Evolutionary conservation across 371 early-diverging fungal genomes (phyloP).

Genomic region (Apophysomyces sp.): DNA sequence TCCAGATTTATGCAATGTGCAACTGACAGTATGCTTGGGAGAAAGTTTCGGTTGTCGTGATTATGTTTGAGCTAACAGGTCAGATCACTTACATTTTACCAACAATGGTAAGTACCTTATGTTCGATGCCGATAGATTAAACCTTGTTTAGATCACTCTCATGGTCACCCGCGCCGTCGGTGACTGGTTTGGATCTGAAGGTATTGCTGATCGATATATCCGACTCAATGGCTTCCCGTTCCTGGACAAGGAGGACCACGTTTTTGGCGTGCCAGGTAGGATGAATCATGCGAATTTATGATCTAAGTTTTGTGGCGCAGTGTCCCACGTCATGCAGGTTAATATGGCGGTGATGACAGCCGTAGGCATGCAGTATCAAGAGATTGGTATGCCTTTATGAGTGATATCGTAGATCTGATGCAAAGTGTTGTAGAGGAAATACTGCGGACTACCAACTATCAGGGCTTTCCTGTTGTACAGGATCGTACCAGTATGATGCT

Average conservation of each 20-base stretch:
- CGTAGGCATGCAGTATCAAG: conserved; percentile 41
- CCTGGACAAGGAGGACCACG: conserved; percentile 79
- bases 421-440: conserved; percentile 36
- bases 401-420: neutral
- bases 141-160: conserved; percentile 64
- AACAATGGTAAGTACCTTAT: conserved; percentile 69
- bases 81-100: conserved; percentile 90
- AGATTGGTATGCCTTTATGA: conserved; percentile 29
- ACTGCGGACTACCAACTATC: conserved; percentile 51
- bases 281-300: neutral
- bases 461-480: conserved; percentile 89
- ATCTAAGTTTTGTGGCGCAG: conserved; percentile 13
- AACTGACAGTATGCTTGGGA: neutral
- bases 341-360: conserved; percentile 60
- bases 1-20: neutral
- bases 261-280: conserved; percentile 56
- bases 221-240: conserved; percentile 86
- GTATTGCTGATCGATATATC: conserved; percentile 88
- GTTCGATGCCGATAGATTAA: neutral
- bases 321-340: conserved; percentile 65
- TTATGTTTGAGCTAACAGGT: conserved; percentile 96
- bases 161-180: conserved; percentile 89
- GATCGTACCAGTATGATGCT: conserved; percentile 61
- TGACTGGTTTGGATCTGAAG: conserved; percentile 80
- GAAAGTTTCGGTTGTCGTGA: conserved; percentile 82